Conservation (phyloP, 2,329 filamentous ascomycete species). For the Fusarium sp. region DNA sequence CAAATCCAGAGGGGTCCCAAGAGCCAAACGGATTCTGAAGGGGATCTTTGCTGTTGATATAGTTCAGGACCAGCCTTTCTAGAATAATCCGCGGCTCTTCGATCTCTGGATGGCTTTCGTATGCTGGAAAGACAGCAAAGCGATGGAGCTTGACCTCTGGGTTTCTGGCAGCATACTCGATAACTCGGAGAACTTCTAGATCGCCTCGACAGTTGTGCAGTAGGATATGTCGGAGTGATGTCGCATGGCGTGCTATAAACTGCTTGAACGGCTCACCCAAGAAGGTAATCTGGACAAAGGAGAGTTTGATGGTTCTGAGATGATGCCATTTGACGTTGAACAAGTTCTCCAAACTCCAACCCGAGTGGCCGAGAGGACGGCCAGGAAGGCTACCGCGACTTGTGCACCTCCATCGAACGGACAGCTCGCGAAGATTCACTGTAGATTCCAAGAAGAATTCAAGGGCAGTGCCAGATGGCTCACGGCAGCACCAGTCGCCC, state of each 20-base stretch:
- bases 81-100: too few relatives aligned
- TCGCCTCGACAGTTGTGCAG: too few relatives aligned
- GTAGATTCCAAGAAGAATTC: neutral
- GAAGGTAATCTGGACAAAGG: too few relatives aligned
- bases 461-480: neutral
- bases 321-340: neutral
- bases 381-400: neutral
- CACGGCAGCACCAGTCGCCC: neutral
- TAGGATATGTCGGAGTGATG: too few relatives aligned
- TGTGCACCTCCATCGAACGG: neutral
- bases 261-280: too few relatives aligned
- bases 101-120: too few relatives aligned
- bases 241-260: too few relatives aligned
- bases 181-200: too few relatives aligned
- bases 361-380: neutral
- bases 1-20: neutral
- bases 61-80: neutral
- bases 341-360: neutral
- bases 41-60: constrained; percentile 1
- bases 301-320: too few relatives aligned
- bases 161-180: too few relatives aligned
- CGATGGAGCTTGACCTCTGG: too few relatives aligned
- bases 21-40: neutral
- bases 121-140: too few relatives aligned
- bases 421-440: constrained; percentile 5